A percentile compares a stretch with the other conserved stretches of the same genome.
phyloP scores from a whole-genome alignment of 352 stramenopile genomes.

The Phytopythium cucurbitacearum region DNA sequence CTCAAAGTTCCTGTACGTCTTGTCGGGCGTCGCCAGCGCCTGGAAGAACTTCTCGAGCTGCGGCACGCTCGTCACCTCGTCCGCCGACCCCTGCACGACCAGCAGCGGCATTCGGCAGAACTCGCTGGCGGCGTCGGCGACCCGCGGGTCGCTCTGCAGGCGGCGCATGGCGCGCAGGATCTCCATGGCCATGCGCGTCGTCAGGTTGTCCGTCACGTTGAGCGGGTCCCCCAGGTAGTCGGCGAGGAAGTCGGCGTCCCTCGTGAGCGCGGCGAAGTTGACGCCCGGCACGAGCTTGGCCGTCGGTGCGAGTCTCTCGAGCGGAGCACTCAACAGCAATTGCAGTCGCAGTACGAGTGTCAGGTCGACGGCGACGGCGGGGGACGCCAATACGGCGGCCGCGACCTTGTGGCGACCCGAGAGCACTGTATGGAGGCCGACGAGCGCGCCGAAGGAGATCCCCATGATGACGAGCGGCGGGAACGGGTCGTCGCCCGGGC shows the following conservation, averaged over 20 bases:
- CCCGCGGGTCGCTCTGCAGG: constrained; percentile 23
- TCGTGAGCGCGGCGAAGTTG: constrained; percentile 30
- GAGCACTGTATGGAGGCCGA: constrained; percentile 54
- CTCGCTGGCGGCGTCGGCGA: constrained; percentile 19
- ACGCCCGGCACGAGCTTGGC: constrained; percentile 49
- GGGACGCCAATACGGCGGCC: constrained; percentile 46
- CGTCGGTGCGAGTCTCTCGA: constrained; percentile 38
- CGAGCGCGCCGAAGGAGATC: constrained; percentile 62
- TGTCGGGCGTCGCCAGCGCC: constrained; percentile 40
- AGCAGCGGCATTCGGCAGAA: constrained; percentile 25
- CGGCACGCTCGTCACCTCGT: constrained; percentile 40
- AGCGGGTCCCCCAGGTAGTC: constrained; percentile 55
- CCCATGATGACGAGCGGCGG: constrained; percentile 52
- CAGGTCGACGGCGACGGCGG: constrained; percentile 56
- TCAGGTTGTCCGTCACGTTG: constrained; percentile 37
- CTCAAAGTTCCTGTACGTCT: constrained; percentile 57
- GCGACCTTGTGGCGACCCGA: constrained; percentile 37
- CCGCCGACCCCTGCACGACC: constrained; percentile 34
- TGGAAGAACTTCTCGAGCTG: constrained; percentile 44
- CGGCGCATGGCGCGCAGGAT: constrained; percentile 23
- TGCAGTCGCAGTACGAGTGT: constrained; percentile 42
- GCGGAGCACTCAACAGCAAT: constrained; percentile 27
- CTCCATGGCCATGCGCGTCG: constrained; percentile 8
- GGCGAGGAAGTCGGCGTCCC: constrained; percentile 35
- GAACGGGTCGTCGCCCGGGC: constrained; percentile 5